phyloP scores from a whole-genome alignment of 2,329 filamentous ascomycete genomes.

The Plenodomus tracheiphilus region DNA sequence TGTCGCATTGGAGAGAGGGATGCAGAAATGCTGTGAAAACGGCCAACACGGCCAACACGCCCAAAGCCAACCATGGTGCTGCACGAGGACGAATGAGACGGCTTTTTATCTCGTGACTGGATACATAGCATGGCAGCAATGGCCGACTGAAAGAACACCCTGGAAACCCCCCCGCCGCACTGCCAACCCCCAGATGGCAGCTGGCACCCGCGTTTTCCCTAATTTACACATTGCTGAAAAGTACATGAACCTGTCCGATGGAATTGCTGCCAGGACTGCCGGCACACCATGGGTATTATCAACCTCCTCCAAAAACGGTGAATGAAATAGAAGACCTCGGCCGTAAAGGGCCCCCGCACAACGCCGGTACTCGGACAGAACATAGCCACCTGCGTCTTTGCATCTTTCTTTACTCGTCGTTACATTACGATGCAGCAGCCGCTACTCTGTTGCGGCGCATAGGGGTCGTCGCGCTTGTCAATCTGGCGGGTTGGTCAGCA shows the following conservation, averaged over 20 bases:
- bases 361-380: conserved; percentile 39
- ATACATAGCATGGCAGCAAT: conserved; percentile 29
- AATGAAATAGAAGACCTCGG: conserved; percentile 36
- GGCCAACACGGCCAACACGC: too few species aligned
- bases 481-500: conserved; percentile 58
- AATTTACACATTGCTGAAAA: conserved; percentile 48
- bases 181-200: conserved; percentile 27
- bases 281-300: conserved; percentile 43
- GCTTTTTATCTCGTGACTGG: conserved; percentile 26
- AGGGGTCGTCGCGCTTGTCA: conserved; percentile 96
- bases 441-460: conserved; percentile 89
- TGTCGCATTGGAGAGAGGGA: not conserved
- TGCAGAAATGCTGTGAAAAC: too few species aligned
- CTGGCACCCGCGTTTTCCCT: conserved; percentile 35
- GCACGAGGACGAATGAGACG: conserved; percentile 14
- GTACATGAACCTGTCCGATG: conserved; percentile 39
- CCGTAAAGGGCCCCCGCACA: conserved; percentile 43
- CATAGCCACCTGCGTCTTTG: conserved; percentile 37
- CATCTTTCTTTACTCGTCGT: conserved; percentile 18
- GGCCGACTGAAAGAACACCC: conserved; percentile 29
- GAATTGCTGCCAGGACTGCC: conserved; percentile 33
- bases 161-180: conserved; percentile 27
- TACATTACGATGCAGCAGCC: conserved; percentile 97
- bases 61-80: too few species aligned
- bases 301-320: conserved; percentile 35